Evolutionary conservation across 2,329 filamentous ascomycete species (phyloP).

Genomic region (Helotiales sp.): DNA sequence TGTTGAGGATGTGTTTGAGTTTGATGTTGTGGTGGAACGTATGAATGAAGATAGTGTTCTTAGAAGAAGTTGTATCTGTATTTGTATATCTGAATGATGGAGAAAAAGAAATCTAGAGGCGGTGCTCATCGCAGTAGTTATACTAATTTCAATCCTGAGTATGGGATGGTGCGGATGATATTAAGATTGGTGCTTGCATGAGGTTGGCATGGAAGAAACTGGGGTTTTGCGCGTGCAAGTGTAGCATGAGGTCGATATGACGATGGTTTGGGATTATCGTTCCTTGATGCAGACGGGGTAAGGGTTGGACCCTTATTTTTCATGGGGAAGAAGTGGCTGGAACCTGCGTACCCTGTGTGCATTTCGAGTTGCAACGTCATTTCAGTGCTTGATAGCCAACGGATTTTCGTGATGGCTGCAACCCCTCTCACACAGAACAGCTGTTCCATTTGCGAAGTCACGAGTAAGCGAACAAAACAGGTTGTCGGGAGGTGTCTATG

Average conservation of each 20-base stretch:
- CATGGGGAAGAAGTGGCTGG: background rate
- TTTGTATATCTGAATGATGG: background rate
- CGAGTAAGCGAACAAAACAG: background rate
- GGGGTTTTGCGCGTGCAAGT: conserved; percentile 5
- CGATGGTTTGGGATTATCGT: background rate
- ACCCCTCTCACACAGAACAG: background rate
- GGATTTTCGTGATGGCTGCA: background rate
- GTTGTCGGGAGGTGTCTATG: background rate
- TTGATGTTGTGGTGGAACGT: conserved; percentile 16
- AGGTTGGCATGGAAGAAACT: conserved; percentile 11
- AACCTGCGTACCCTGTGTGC: background rate
- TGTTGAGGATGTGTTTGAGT: conserved; percentile 17
- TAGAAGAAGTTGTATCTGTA: conserved; percentile 15
- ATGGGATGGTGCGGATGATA: conserved; percentile 3
- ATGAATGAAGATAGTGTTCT: conserved; percentile 32
- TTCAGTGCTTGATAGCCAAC: background rate
- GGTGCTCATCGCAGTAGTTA: conserved; percentile 29
- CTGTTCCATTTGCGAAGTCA: background rate
- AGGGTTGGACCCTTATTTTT: conserved; percentile 11
- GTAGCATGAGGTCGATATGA: background rate
- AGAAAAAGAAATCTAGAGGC: background rate
- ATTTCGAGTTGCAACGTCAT: background rate
- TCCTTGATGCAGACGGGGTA: background rate
- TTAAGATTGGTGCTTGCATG: conserved; percentile 7
- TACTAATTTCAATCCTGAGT: conserved; percentile 7